Conservation (phyloP, 768 basidiomycete species). For the Lentinula boryana region DNA sequence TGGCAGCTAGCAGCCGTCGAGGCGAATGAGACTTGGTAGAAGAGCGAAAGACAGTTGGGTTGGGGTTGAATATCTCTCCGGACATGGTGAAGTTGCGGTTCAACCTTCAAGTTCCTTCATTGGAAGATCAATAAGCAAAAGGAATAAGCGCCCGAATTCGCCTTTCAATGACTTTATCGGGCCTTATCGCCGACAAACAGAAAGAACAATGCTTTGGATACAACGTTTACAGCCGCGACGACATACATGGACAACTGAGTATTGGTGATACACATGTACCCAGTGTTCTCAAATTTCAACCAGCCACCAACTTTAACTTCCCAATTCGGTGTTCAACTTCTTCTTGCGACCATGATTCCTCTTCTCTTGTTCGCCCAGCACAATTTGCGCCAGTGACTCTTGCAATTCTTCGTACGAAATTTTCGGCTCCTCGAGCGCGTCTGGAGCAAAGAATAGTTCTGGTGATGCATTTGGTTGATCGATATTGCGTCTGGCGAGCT, state of each 20-base stretch:
- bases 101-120: too few species aligned
- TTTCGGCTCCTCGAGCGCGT: slow-evolving; percentile 3
- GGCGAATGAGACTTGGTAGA: slow-evolving; percentile 37
- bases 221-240: neutral
- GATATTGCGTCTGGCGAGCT: neutral
- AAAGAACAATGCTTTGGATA: neutral
- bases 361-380: neutral
- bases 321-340: neutral
- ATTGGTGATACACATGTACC: neutral
- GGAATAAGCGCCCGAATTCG: neutral
- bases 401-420: slow-evolving; percentile 7
- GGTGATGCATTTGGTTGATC: neutral
- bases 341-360: neutral
- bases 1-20: slow-evolving; percentile 33
- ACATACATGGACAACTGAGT: neutral
- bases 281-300: neutral
- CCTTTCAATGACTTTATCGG: neutral
- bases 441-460: slow-evolving; percentile 4
- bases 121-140: neutral
- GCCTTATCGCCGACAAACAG: neutral
- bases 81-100: slow-evolving; percentile 28
- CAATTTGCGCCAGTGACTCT: neutral
- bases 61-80: slow-evolving; percentile 76
- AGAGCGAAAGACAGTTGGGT: slow-evolving; percentile 73
- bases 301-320: neutral